Base-by-base conservation (phyloP, 768 basidiomycete species). In the Xanthoconium stramineum region DNA sequence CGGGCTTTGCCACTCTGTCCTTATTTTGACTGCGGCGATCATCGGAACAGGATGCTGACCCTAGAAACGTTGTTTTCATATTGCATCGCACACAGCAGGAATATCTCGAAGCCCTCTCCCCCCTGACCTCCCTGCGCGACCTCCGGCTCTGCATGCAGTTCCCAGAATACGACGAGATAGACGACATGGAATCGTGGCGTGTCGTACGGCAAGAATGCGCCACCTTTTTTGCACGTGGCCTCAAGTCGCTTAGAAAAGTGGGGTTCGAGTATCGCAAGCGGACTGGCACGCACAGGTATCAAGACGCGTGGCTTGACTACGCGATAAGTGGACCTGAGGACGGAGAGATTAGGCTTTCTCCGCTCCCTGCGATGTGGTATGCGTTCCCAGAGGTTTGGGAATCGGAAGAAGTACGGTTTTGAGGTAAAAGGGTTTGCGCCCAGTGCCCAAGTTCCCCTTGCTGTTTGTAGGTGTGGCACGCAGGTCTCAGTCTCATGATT, bases 231-330 rank as follows among this genome's bases (percentile, higher is more conserved):
- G 71, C 69, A 60, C 61, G 46, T 56, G 62, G 59, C 11, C 46
- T 73, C 55, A 74, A 73, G 53, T 64, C 68, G 47, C 69, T 72
- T 53, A 52, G 56, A 47, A 68, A 65, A 60, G 61, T 72, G 47
- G 71, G 71, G 52, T 71, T 72, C 53, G 71, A 72, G 56, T 74
- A 73, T 59, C 69, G 71, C 50, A 74, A 68, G 62, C 68, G 71
- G 14, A 68, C 72, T 9, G 71, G 71, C 33, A 74, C 71, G 3
- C 71, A 72, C 44, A 50, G 69, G 39, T 72, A 72, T 53, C 71
- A 73, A 55, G 71, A 72, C 37, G 66, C 72, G 29, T 72, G 71
- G 71, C 66, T 74, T 15, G 71, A 72, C 55, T 74, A 68, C 47
- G 68, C 60, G 35, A 58, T 68, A 46, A 57, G 53, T 53, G 61